Base-by-base conservation (phyloP, 306 rosid genomes). In the Canavalia gladiata region DNA sequence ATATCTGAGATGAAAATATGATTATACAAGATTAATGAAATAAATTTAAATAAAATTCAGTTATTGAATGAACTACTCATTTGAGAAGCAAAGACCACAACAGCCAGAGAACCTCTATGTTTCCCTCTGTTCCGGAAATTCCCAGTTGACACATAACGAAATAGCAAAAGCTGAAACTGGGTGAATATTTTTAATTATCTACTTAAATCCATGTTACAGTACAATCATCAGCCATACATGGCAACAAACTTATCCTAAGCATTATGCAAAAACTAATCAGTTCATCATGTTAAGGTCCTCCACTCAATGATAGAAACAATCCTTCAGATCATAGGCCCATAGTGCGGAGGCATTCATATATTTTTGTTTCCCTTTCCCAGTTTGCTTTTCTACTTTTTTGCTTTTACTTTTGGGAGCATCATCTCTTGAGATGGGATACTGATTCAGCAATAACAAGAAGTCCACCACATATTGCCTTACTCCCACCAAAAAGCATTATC, bases 301-400 rank as follows among this genome's bases (percentile, higher is more conserved):
- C 50, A 46, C 37, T 43, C 73, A 34, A 13, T 67, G 52, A 67
- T 67, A 28, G 54, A 67, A 68, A 43, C 73, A 25, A 11, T 28
- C 55, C 37, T 25, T 68, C 55, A 43, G 4, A 41, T 3, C 18
- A 68, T 8, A 13, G 72, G 39, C 73, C 8, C 45, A 39, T 39
- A 68, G 39, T 8, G 7, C 55, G 28, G 8, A 45, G 25, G 73
- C 41, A 45, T 28, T 68, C 55, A 68, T 8, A 39, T 45, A 68
- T 67, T 1, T 67, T 31, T 67, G 54, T 67, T 42, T 39, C 51
- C 46, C 72, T 41, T 41, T 67, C 25, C 37, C 35, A 3, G 41
- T 43, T 68, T 68, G n/a, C 73, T 68, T 66, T 68, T 68, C 73
- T 28, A 45, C 55, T 68, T 68, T 68, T 68, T 68, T 25, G 73